These are phyloP conservation scores for Ceratocystis diversiconidia DNA, from an alignment of 2,329 filamentous ascomycete species.

Conservation along the genomic window DNA sequence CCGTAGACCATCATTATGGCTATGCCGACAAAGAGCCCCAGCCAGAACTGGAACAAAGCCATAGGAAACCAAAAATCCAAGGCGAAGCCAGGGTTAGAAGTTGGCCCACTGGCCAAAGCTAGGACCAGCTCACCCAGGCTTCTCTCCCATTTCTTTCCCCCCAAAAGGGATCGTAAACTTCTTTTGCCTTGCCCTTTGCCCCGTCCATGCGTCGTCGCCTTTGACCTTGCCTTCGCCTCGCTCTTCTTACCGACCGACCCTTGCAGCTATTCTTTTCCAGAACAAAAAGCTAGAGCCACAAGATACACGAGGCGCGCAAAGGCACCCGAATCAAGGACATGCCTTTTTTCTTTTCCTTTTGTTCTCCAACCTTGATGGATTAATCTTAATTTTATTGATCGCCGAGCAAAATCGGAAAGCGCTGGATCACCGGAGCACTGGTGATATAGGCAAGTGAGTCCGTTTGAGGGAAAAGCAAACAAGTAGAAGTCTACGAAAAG, in stretches of 20 bases:
- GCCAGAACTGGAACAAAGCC: background rate
- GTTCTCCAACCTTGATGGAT: background rate
- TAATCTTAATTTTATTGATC: background rate
- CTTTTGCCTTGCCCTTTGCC: background rate
- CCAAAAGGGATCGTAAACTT: background rate
- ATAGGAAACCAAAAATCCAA: background rate
- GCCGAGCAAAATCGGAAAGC: background rate
- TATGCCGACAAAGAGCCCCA: background rate
- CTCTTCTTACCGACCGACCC: background rate
- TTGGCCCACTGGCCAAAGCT: background rate
- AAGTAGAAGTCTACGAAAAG: no score
- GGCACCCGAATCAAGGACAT: no score
- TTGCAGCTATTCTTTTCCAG: conserved; percentile 2
- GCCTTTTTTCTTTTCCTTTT: background rate
- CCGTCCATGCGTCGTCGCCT: no score
- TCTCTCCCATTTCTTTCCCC: background rate
- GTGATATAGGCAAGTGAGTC: no score
- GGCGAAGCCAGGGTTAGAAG: background rate
- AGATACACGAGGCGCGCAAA: background rate
- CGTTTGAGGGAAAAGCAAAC: no score
- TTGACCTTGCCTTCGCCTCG: no score
- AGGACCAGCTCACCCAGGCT: background rate
- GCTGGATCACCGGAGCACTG: no score
- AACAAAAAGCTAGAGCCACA: conserved; percentile 1
- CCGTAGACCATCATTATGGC: background rate